Conservation (phyloP, 2,329 filamentous ascomycete genomes). For the Sporothrix brunneoviolacea region DNA sequence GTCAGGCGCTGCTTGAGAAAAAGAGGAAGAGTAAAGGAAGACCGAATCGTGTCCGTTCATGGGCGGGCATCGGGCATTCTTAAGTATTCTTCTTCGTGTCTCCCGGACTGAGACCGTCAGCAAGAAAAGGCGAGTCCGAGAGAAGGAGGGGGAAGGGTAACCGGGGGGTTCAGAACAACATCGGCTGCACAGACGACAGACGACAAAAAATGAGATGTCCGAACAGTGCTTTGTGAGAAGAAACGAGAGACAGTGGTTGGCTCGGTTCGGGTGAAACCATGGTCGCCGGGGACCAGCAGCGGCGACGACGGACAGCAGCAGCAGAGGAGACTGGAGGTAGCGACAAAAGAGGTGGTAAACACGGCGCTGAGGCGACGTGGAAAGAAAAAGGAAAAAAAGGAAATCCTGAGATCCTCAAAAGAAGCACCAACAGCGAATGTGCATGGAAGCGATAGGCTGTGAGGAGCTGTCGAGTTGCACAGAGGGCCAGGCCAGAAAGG, state of each 20-base stretch:
- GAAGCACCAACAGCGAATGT: background rate
- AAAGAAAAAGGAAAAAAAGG: background rate
- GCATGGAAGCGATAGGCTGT: constrained; percentile 18
- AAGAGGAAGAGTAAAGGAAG: background rate
- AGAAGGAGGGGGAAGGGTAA: background rate
- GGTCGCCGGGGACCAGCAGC: constrained; percentile 4
- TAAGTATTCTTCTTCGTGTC: background rate
- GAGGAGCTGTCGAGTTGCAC: background rate
- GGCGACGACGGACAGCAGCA: constrained; percentile 5
- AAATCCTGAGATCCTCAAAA: background rate
- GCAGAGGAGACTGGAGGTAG: background rate
- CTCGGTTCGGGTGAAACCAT: constrained; percentile 10
- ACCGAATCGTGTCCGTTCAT: background rate
- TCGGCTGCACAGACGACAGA: background rate
- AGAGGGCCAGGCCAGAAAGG: background rate
- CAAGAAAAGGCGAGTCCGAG: background rate
- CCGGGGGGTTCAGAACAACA: background rate
- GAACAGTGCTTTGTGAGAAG: background rate
- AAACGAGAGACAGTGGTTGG: constrained; percentile 12
- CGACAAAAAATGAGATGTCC: background rate
- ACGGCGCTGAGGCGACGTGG: background rate
- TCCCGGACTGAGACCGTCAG: background rate
- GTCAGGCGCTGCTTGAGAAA: background rate
- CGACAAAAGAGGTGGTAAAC: background rate
- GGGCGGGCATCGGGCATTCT: background rate